Percentiles rank a stretch among this genome's conserved stretches.
Evolutionary conservation across 164 flowering plant species (phyloP).

Genomic region (Cinnamomum chago): DNA sequence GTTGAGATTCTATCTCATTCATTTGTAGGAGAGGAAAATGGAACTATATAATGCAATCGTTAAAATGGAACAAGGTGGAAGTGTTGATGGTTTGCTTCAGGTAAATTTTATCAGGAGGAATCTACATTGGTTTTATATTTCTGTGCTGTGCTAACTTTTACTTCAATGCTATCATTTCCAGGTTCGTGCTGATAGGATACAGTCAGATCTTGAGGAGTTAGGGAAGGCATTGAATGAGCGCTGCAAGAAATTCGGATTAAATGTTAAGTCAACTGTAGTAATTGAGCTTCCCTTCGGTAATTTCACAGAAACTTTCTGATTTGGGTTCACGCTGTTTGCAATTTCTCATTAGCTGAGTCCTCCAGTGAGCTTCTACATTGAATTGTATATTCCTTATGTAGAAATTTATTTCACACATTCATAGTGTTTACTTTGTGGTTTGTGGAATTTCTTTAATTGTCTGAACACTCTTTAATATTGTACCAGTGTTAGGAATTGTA

Average conservation of each 20-base stretch:
- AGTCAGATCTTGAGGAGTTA: constrained; percentile 73
- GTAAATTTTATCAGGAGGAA: constrained; percentile 28
- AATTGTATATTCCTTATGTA: not conserved
- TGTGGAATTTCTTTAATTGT: no score
- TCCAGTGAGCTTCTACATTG: not conserved
- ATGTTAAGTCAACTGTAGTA: constrained; percentile 64
- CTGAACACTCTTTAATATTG: not conserved
- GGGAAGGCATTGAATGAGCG: constrained; percentile 81
- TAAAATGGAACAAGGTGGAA: constrained; percentile 71
- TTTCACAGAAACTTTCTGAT: not conserved
- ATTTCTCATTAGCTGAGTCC: not conserved
- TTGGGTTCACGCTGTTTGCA: not conserved
- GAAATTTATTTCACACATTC: no score
- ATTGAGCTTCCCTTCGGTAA: constrained; percentile 95
- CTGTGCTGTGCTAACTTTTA: constrained; percentile 1
- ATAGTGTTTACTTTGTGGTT: no score
- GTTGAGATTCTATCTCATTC: not conserved
- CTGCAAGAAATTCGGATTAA: constrained; percentile 87
- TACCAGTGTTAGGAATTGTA: not conserved
- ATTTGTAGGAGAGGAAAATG: constrained; percentile 66
- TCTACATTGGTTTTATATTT: not conserved
- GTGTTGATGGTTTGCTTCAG: constrained; percentile 60
- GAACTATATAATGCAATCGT: constrained; percentile 83
- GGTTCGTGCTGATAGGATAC: constrained; percentile 75
- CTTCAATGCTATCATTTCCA: constrained; percentile 23